Evolutionary conservation across 1,284 basidiomycete genomes (phyloP), one percentile per base, ranked within the genome.

Genomic region (Pisolithus thermaeus): DNA sequence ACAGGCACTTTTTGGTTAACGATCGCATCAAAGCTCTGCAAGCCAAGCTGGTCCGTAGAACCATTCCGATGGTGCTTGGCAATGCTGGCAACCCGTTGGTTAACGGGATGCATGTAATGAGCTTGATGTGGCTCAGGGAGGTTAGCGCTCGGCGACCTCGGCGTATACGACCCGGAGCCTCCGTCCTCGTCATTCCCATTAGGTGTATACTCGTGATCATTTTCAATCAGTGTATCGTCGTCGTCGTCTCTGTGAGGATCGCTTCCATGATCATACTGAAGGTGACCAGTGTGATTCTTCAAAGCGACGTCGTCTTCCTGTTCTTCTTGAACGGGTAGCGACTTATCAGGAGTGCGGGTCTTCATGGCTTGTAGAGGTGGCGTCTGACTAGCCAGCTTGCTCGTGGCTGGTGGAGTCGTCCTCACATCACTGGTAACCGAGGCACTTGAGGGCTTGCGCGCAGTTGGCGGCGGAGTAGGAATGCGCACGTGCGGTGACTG

Each of bases 281-380:
- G 49, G 44, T 57, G 61, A 12, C 46, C 47, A 3, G 46, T 27
- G 8, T 40, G 54, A 7, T 68, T 70, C 56, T 72, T 74, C 27
- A 37, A 53, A 4, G 66, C 57, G 3, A 74, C 67, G 55, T 87
- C 83, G 58, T 87, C 86, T 58, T 87, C 86, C 25, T 76, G 73
- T 57, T 89, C 86, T 62, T 89, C 86, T 64, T 90, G 86, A 3
- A 89, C 77, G 6, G 87, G 87, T 25, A 90, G 72, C 30, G 85
- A 86, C 44, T 83, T 76, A 63, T 87, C 86, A 2, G 85, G 81
- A n/a, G 80, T 81, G 32, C 83, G 80, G 3, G 74, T 72, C 53
- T 74, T 73, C 58, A 76, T 72, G 5, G 75, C 65, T 58, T 80
- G 81, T 42, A 75, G 56, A 6, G 83, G 81, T 0, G 82, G 80